Base-by-base conservation (phyloP, 345 rosid genomes). In the Brassica incana region DNA sequence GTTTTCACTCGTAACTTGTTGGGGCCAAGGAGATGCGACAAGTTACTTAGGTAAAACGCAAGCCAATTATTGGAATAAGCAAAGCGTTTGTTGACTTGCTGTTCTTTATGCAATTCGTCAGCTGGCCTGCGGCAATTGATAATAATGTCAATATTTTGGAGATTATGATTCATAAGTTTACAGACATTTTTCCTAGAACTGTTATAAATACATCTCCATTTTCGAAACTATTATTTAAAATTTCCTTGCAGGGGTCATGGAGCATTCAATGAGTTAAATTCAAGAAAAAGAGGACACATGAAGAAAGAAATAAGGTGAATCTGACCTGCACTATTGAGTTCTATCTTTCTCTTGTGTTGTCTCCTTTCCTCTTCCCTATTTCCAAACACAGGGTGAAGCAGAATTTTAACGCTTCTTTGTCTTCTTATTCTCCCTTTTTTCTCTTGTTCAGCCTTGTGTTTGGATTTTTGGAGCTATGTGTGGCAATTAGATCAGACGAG, bases 271-370 rank as follows among this genome's bases (percentile, higher is more conserved):
- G 6, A 72, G 77, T 78, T 65, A 65, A 27, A 78, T 72, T 78
- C 69, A 67, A 78, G 69, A 67, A 73, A 66, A 66, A 43, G 67
- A 35, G 65, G 58, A 71, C 59, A 63, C 63, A 50, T 32, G 3
- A 54, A 54, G 25, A 38, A 6, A n/a, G 9, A 32, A 43, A n/a
- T 29, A 67, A 65, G 64, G 43, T 73, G 63, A 79, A 59, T 67
- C 77, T 73, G 20, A 79, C 77, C 77, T 78, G 77, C 67, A 40
- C 12, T 67, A 8, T 72, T 72, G 56, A 59, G 64, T 73, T 72
- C 16, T 23, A 56, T 58, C 8, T 38, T 8, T 23, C 15, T 64
- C 60, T 54, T 56, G 29, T 50, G 72, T 36, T 30, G 8, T 43
- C 30, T 78, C 33, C 77, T 72, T 66, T 66, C 77, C 40, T 38